Evolutionary conservation across 129 eudicot species (phyloP), one percentile per base, ranked within the genome.

Genomic region (Escallonia rubra): DNA sequence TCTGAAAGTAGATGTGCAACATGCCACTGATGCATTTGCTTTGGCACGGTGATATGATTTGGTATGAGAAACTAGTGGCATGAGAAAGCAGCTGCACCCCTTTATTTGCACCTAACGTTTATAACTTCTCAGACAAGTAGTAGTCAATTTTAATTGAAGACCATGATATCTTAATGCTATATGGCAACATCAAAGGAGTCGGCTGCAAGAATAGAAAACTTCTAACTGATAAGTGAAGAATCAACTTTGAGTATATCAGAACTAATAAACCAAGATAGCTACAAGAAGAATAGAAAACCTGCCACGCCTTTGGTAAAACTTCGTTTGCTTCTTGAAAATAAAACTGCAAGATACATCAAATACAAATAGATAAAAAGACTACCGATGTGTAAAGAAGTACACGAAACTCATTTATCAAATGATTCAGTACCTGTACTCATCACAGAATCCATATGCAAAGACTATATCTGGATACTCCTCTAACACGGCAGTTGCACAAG

Each of bases 221-320:
- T 46, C 50, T 5, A 6, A 46, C 6, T 5, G 10, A 5, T 46
- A 6, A 60, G 42, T 38, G n/a, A 59, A 70, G 4, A 11, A 43
- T 53, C 58, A 63, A n/a, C 5, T 43, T 7, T 46, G 50, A 46
- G 10, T 46, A 9, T 40, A 43, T 4, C 67, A 63, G 43, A 12
- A 46, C 8, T 5, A 6, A 6, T 5, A 14, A 41, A 15, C 38
- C 14, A 53, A 67, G n/a, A 67, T 11, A 67, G 40, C 16, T 38
- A 45, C 51, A n/a, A 12, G 11, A 34, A 15, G 4, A 16, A 50
- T 2, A 12, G 71, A 41, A 10, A 53, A 91, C 96, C 97, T 81
- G 63, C 80, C 86, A 67, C 98, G 96, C 64, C 98, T 80, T 69
- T 88, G 86, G 80, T 91, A 86, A 65, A 91, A 91, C 57, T 75